Evolutionary conservation across 768 basidiomycete species (phyloP), one percentile per base, ranked within the genome.

Genomic region (Xerocomus potaroensis): DNA sequence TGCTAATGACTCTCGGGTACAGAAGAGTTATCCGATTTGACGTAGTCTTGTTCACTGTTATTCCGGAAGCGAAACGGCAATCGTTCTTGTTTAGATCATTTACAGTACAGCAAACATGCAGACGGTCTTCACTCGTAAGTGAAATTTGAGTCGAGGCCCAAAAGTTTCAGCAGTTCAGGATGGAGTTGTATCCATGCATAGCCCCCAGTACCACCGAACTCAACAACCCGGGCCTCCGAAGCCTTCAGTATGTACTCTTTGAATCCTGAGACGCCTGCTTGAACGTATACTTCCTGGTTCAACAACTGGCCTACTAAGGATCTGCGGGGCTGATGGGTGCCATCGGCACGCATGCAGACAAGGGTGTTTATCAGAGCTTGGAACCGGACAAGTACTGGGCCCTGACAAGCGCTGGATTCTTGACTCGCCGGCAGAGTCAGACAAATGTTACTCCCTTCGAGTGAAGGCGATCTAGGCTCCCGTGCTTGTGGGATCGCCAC

Each of bases 241-340:
- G 78, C 78, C 44, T 69, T 49, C 8, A 49, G 52, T 11, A 65
- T 42, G 50, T 78, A 80, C 33, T 72, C 67, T 15, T 61, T 61
- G 50, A 78, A 76, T 21, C 57, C 69, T 6, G 65, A 23, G 5
- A 70, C 72, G 1, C 73, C 72, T 9, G 72, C 75, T 27, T 57
- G 57, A 55, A 58, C 54, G 43, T 76, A 78, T 2, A 69, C 58
- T 1, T 33, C 24, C 50, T 55, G 41, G 57, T 62, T 27, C 10
- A 80, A 50, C 24, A 59, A 54, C 22, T 58, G 30, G 9, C 67
- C 72, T 9, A 80, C 47, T 1, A 37, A n/a, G 21, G 72, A 72
- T 46, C 76, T 70, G 8, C 69, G 59, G 16, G 68, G 60, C n/a
- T 54, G 54, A 14, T 39, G n/a, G 27, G 51, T 41, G 1, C 74